Evolutionary conservation across 306 rosid genomes (phyloP).

Genomic region (Pueraria montana): DNA sequence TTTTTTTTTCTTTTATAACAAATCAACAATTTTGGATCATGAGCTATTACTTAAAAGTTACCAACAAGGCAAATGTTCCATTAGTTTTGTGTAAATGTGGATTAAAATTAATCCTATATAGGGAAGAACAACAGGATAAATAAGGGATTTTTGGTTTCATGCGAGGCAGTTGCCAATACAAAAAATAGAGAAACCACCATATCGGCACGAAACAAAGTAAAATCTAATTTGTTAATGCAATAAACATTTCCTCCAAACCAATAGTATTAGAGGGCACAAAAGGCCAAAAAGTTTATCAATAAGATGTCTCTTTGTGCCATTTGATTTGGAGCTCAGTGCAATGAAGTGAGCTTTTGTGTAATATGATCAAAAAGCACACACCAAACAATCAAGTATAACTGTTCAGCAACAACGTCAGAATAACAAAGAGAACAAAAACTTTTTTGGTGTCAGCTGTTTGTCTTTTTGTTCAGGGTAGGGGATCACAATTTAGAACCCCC

Average conservation of each 20-base stretch:
- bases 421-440: not conserved
- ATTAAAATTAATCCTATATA: no score
- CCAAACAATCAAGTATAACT: slow-evolving; percentile 22
- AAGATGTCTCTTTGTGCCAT: no score
- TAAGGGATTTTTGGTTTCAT: not conserved
- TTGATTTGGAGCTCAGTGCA: no score
- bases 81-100: not conserved
- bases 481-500: slow-evolving; percentile 17
- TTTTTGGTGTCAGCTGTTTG: not conserved
- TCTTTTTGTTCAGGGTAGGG: not conserved
- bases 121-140: slow-evolving; percentile 1
- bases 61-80: not conserved
- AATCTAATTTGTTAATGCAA: not conserved
- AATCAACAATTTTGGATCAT: no score
- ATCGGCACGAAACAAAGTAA: no score
- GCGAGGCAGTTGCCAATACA: not conserved
- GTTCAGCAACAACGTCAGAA: not conserved
- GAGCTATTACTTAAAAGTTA: no score
- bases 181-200: no score
- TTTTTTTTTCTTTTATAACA: no score
- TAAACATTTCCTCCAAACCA: slow-evolving; percentile 3
- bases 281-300: not conserved
- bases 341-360: no score
- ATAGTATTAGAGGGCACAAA: not conserved
- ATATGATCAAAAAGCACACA: not conserved